Evolutionary conservation across 1,284 basidiomycete genomes (phyloP), one percentile per base, ranked within the genome.

Genomic region (Moniliella sp.): DNA sequence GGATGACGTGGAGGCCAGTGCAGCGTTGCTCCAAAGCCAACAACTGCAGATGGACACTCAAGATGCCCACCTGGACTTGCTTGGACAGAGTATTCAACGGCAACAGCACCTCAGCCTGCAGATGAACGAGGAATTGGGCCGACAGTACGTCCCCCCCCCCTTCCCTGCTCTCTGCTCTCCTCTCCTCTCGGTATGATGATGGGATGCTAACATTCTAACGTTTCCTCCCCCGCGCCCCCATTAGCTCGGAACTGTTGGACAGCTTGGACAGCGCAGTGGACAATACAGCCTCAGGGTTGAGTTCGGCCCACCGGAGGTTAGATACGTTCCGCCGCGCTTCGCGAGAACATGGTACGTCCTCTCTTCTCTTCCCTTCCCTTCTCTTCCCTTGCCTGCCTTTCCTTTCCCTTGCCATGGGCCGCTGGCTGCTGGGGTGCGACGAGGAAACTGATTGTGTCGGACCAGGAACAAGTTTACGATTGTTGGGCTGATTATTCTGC

Each of bases 81-180:
- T 58, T 8, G 35, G 46, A 5, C 39, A 44, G 0, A 51, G 48
- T 7, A 49, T 58, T 17, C 39, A 40, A 4, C 45, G 55, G 10
- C 55, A 58, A 34, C 50, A 50, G 28, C 37, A 50, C 17, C 34
- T 57, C 21, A 48, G 47, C 13, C 12, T 58, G 30, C 50, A 45
- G 25, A 55, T 58, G 53, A 53, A 55, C 36, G 49, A 58, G 31
- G 55, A 58, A 38, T 42, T 58, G 11, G 53, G 54, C 17, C 28
- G 52, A 14, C 55, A 58, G 19, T 32, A 44, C 21, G 21, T 23
- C 8, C 21, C 21, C 8, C 8, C 7, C n/a, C n/a, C 7, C n/a
- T n/a, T 23, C 8, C n/a, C 21, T 7, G n/a, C n/a, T n/a, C n/a
- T n/a, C n/a, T n/a, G n/a, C n/a, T n/a, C n/a, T n/a, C n/a, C n/a